These are phyloP conservation scores for Gamsiella multidivaricata DNA, from an alignment of 192 early-diverging fungal genomes.

Conservation along the genomic window DNA sequence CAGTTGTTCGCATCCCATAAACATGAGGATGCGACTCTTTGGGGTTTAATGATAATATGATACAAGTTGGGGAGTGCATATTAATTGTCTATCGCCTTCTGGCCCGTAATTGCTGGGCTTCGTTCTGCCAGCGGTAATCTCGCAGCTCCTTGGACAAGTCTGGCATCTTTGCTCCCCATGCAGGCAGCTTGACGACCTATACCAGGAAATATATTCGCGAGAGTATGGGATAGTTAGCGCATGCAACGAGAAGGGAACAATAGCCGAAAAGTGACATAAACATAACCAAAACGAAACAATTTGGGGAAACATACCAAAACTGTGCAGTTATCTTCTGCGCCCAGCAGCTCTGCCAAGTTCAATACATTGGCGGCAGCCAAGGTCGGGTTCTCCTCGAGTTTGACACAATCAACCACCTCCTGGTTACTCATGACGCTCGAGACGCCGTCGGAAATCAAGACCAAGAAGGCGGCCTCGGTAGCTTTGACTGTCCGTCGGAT, in stretches of 20 bases:
- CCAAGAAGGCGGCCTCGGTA: conserved; percentile 75
- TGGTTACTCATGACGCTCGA: conserved; percentile 78
- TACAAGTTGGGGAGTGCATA: background rate
- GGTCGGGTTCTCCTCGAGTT: conserved; percentile 68
- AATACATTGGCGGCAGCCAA: conserved; percentile 67
- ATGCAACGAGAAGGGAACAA: no score
- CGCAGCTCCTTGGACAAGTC: conserved; percentile 76
- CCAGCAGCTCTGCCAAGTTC: conserved; percentile 71
- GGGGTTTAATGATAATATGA: no score
- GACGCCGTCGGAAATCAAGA: conserved; percentile 76
- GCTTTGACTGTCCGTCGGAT: conserved; percentile 62
- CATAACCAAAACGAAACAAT: background rate
- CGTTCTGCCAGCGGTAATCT: conserved; percentile 67
- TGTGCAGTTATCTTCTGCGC: conserved; percentile 78
- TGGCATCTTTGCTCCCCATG: conserved; percentile 72
- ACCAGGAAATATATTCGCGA: no score
- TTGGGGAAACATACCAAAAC: conserved; percentile 56
- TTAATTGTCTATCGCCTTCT: conserved; percentile 35
- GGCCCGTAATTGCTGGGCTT: conserved; percentile 53
- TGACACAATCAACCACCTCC: conserved; percentile 78
- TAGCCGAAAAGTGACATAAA: background rate
- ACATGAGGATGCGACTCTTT: no score
- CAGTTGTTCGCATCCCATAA: no score
- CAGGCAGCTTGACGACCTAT: conserved; percentile 75
- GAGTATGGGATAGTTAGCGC: no score